Base-by-base conservation (phyloP, 2,329 filamentous ascomycete species). In the Aspergillus brunneoviolaceus region DNA sequence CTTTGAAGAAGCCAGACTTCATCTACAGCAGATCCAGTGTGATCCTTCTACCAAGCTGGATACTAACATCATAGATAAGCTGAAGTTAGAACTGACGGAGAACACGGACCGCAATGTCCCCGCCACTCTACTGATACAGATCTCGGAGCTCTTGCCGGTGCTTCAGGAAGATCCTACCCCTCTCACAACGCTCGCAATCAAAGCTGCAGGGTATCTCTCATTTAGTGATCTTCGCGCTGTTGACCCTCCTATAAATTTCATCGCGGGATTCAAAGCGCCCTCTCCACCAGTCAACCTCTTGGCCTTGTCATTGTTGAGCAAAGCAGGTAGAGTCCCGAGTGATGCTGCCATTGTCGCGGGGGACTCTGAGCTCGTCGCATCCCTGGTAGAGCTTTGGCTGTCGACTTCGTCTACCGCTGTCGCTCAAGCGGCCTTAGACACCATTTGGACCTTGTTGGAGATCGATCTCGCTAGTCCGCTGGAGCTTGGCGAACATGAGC, bases 331-430 rank as follows among this genome's bases (percentile, higher is more conserved):
- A 14, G 77, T 75, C 42, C 74, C 80, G 5, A 80, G 78, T 49
- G 83, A 87, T 74, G 83, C 84, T 23, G 85, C 84, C 21, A 82
- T 82, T 51, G 79, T 88, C 31, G 85, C 85, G 14, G 82, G 81
- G 16, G 80, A 83, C 61, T 79, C 83, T 7, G 79, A 80, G n/a
- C 76, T 86, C 4, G 79, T 87, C 6, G 72, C 76, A 7, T 81
- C 82, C 11, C 71, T 88, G 23, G 79, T 88, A 6, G 79, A 82
- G 49, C 68, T 87, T 21, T 88, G 85, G 85, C 78, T 88, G 7
- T 82, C 81, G 50, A 84, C 84, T 0, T 68, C 77, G 23, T 82
- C 84, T 49, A 82, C 83, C 3, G 83, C 82, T 11, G 77, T 87
- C 35, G 82, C 85, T 5, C 81, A 81, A 19, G 77, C 81, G 56